These are phyloP conservation scores for Gossypium davidsonii DNA, from an alignment of 441 rosid genomes.

Conservation along the genomic window DNA sequence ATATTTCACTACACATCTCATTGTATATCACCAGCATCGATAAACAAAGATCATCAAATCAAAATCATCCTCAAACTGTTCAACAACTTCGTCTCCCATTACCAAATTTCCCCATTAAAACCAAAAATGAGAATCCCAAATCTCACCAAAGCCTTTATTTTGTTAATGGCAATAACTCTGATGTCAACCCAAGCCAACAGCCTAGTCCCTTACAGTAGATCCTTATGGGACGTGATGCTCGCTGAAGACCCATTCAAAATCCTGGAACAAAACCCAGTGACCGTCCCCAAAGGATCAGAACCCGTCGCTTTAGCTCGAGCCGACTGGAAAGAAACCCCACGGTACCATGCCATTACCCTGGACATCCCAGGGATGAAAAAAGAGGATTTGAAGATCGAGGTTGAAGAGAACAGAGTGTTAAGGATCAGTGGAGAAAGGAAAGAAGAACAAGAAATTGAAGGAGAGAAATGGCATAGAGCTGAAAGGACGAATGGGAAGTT, in stretches of 20 bases:
- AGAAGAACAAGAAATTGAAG: conserved; percentile 25
- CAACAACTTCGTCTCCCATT: neutral
- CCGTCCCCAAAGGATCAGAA: conserved; percentile 26
- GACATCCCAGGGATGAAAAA: conserved; percentile 53
- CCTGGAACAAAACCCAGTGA: conserved; percentile 33
- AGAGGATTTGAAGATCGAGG: conserved; percentile 46
- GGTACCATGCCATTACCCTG: conserved; percentile 26
- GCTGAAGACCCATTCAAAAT: conserved; percentile 37
- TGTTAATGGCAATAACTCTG: neutral
- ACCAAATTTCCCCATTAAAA: neutral
- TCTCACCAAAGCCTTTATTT: neutral
- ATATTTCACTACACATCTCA: neutral
- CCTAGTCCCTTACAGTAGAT: conserved; percentile 22
- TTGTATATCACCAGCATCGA: neutral
- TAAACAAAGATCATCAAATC: neutral
- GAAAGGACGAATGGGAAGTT: conserved; percentile 43
- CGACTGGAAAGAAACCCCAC: conserved; percentile 44
- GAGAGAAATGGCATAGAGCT: conserved; percentile 48
- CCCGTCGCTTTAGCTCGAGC: conserved; percentile 29
- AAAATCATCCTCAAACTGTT: neutral
- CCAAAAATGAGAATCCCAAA: neutral
- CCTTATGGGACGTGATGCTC: conserved; percentile 23
- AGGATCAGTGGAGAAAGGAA: conserved; percentile 48
- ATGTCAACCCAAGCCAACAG: conserved; percentile 16
- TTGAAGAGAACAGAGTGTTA: conserved; percentile 43